phyloP scores from a whole-genome alignment of 108 stramenopile species.

The Asterionellopsis glacialis region DNA sequence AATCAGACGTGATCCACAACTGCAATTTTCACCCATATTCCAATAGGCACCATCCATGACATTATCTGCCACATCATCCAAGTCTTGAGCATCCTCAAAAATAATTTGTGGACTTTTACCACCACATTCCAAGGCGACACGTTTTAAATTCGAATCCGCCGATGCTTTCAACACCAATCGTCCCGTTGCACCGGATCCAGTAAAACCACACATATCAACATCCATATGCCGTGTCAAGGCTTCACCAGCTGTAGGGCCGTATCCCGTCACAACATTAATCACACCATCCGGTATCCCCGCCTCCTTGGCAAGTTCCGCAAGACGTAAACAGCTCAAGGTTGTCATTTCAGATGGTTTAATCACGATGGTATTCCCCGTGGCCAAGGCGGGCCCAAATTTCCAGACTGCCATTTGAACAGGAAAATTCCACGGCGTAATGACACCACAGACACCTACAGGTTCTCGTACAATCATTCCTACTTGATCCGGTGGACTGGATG shows the following conservation, averaged over 20 bases:
- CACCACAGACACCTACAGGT: constrained; percentile 78
- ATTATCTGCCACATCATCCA: constrained; percentile 52
- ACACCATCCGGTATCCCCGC: constrained; percentile 88
- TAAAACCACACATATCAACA: constrained; percentile 84
- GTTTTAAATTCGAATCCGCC: constrained; percentile 28
- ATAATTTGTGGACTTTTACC: constrained; percentile 82
- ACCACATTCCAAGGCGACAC: constrained; percentile 78
- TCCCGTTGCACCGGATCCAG: constrained; percentile 61
- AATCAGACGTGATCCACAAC: constrained; percentile 71
- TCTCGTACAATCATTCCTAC: constrained; percentile 19
- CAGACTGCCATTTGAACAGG: constrained; percentile 72
- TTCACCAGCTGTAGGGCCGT: constrained; percentile 57
- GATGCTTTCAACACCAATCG: constrained; percentile 23
- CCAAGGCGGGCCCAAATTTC: constrained; percentile 88
- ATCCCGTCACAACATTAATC: constrained; percentile 77
- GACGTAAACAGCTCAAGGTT: constrained; percentile 61
- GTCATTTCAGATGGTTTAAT: constrained; percentile 89
- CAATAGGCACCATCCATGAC: constrained; percentile 62
- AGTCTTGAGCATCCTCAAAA: constrained; percentile 58
- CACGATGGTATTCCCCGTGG: constrained; percentile 82
- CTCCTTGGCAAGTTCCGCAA: constrained; percentile 59
- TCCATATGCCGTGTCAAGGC: constrained; percentile 41
- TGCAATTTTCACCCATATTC: constrained; percentile 81
- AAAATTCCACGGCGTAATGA: constrained; percentile 88
- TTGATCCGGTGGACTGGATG: constrained; percentile 1